Evolutionary conservation across 2,329 filamentous ascomycete species (phyloP), one percentile per base, ranked within the genome.

Genomic region (Aspergillus fumigatus): DNA sequence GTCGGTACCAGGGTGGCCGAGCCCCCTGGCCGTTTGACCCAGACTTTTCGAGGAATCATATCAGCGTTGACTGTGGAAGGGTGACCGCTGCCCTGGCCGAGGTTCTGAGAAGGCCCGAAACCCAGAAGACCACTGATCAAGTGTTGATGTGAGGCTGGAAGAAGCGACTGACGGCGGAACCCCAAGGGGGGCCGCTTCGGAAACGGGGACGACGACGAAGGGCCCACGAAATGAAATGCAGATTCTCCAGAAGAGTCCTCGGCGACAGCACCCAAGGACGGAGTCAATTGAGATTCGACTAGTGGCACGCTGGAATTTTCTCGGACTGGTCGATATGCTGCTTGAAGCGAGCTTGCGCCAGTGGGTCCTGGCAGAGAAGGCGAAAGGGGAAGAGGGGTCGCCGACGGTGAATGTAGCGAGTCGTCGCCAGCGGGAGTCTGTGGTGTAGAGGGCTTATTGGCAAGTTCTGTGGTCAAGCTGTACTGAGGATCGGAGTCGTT

Each of bases 1-100:
- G 96, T 89, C 59, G 88, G 86, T 54, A 99, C 88, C 67, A 94
- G 81, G 14, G 94, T 99, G 41, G 93, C 86, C 55, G 93, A 97
- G 57, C 87, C 89, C 62, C 88, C 84, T 21, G 89, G 89, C 67
- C 93, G 84, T 79, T 89, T 94, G 70, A 97, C 93, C 94, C 94
- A 99, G 66, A 97, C 87, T 80, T 96, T 97, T 71, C 90, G 74
- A 52, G 68, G 66, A 56, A 73, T 65, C 73, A 75, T 77, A 52
- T 71, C 72, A 58, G 62, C 48, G 52, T 61, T 59, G 54, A 61
- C 54, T 50, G 63, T 55, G 45, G 61, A 58, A 19, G 59, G 54
- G 49, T 61, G 59, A 51, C 55, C 59, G 53, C 51, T 59, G 53
- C 56, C 61, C 17, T 60, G 60, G 23, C 66, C 66, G 41, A 63